Conservation (phyloP, 495 filamentous ascomycete species). For the Hypoxylon rickii region DNA sequence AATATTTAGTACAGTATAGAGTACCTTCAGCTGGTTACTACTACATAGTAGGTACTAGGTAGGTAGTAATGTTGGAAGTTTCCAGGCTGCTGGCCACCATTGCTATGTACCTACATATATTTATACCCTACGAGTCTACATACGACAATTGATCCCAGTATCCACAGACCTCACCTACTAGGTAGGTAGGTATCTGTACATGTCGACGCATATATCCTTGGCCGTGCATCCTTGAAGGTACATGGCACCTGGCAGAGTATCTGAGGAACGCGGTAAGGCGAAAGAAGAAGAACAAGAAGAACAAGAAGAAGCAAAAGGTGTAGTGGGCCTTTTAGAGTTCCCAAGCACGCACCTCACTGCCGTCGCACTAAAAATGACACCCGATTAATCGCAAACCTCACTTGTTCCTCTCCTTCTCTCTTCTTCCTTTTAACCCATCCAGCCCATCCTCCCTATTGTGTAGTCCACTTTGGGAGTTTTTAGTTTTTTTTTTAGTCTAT, state of each 20-base stretch:
- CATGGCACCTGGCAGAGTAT: no score
- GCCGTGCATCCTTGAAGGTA: no score
- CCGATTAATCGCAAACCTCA: conserved; percentile 37
- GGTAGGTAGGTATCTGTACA: neutral
- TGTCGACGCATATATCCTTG: neutral
- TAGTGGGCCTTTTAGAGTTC: conserved; percentile 8
- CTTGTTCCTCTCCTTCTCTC: conserved; percentile 26
- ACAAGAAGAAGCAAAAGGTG: neutral
- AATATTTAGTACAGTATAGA: no score
- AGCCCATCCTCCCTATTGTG: conserved; percentile 4
- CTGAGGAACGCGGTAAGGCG: no score
- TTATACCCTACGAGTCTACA: neutral
- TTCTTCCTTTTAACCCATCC: neutral
- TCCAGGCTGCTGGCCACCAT: no score
- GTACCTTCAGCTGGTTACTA: no score
- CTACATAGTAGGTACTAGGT: no score
- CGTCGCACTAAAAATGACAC: conserved; percentile 39
- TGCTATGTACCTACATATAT: conserved; percentile 2
- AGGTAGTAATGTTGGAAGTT: no score
- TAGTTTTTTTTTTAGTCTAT: conserved; percentile 19
- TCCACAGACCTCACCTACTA: neutral
- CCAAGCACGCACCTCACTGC: conserved; percentile 32
- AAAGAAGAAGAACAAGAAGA: neutral
- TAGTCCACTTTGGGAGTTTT: conserved; percentile 20
- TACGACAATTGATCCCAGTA: no score